Evolutionary conservation across 768 basidiomycete species (phyloP), one percentile per base, ranked within the genome.

Genomic region (Psilocybe subaeruginosa): DNA sequence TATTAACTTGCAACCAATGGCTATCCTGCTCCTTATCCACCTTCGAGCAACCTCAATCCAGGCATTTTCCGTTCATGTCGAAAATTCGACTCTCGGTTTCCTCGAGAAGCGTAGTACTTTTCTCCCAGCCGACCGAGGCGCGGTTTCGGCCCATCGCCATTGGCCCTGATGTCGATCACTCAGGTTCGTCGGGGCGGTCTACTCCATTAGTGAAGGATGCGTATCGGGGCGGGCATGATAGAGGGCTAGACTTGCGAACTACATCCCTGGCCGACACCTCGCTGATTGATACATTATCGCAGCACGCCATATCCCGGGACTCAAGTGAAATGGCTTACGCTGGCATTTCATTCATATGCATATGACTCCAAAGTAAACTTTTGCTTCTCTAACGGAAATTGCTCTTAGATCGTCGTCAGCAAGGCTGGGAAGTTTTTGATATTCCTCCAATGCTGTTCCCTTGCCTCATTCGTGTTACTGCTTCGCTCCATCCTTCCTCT

Each of bases 101-200:
- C 63, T 68, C 65, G 65, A 64, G 65, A 66, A 68, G 67, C 64
- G 54, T 45, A n/a, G 17, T 17, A 23, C 33, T 33, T 58, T 58
- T 56, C 61, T 58, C 33, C 53, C 45, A 48, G 56, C 41, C 56
- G 50, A 54, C 61, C 56, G 56, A 58, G 51, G 50, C 11, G 41
- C 8, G 35, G n/a, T 30, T 31, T 57, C 33, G 31, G 30, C 31
- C 23, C 41, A 11, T 37, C 27, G 43, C 41, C 46, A 33, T 45
- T 57, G 46, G 51, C 30, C 19, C 4, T 50, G 11, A n/a, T 49
- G 57, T 23, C 16, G 33, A 19, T 29, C 41, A 45, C 17, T 16
- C 23, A 48, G 31, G n/a, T 23, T 23, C 41, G 17, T 12, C 54
- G 41, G 16, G 11, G 30, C 12, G 8, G 17, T 4, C 23, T n/a